Conservation (phyloP, 1,284 basidiomycete genomes). For the Vanrija humicola region DNA sequence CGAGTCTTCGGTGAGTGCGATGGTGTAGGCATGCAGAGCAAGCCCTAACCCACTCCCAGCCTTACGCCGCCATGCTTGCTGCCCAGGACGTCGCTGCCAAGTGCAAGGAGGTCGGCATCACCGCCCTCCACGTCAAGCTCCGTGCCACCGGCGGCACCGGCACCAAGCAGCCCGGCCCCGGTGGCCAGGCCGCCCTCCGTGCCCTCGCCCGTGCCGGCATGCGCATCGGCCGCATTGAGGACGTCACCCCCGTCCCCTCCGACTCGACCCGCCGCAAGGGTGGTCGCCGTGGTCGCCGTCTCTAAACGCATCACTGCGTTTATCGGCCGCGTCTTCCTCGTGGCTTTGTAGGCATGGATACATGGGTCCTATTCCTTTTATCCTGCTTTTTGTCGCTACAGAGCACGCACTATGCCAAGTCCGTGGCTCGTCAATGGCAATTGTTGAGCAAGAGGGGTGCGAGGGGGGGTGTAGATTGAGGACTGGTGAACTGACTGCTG, state of each 20-base stretch:
- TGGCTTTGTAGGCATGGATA: background rate
- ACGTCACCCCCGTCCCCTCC: conserved; percentile 90
- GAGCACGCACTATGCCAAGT: conserved; percentile 20
- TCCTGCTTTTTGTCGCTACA: conserved; percentile 15
- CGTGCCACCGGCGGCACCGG: conserved; percentile 97
- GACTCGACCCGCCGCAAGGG: conserved; percentile 98
- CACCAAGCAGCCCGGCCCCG: conserved; percentile 98
- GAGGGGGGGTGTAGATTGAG: background rate
- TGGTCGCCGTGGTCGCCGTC: conserved; percentile 99
- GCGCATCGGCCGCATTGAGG: conserved; percentile 95
- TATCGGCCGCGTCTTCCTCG: background rate
- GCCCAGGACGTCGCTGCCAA: conserved; percentile 94
- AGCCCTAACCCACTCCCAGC: conserved; percentile 18
- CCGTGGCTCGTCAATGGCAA: conserved; percentile 10
- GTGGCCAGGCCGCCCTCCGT: conserved; percentile 96
- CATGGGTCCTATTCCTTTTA: background rate
- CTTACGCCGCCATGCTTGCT: conserved; percentile 99
- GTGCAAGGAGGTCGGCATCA: conserved; percentile 98
- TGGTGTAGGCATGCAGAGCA: no score
- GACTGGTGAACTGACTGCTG: background rate
- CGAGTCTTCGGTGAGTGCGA: conserved; percentile 69
- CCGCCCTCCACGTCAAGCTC: conserved; percentile 81
- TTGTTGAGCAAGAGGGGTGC: conserved; percentile 2
- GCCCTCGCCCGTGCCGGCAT: conserved; percentile 98
- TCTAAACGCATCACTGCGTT: conserved; percentile 49